Percentiles rank a stretch among this genome's conserved stretches.
These are phyloP conservation scores for Naganishia onofrii DNA, from an alignment of 768 basidiomycete genomes.

Conservation along the genomic window DNA sequence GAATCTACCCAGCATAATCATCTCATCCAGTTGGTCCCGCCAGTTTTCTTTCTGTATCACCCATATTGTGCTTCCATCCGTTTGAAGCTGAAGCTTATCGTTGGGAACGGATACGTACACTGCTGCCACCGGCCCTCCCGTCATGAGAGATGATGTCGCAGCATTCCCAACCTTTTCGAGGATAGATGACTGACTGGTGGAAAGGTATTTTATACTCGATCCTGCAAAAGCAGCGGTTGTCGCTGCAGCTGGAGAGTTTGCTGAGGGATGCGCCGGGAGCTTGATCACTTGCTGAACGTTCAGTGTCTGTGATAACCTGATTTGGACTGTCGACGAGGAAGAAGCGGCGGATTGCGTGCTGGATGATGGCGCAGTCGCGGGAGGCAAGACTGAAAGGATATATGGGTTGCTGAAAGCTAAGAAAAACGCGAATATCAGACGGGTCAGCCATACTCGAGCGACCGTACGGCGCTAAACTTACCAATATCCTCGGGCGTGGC, in stretches of 20 bases:
- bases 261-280: conserved; percentile 27
- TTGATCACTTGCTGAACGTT: conserved; percentile 33
- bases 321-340: conserved; percentile 35
- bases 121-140: conserved; percentile 8
- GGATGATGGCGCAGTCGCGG: conserved; percentile 25
- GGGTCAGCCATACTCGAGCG: background rate
- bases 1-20: conserved; percentile 67
- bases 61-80: conserved; percentile 79
- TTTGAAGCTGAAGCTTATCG: conserved; percentile 64
- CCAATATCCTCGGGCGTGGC: conserved; percentile 43
- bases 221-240: conserved; percentile 34
- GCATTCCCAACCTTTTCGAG: background rate
- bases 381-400: conserved; percentile 43
- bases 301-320: conserved; percentile 43
- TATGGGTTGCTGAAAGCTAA: conserved; percentile 43
- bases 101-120: conserved; percentile 64
- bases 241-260: conserved; percentile 46
- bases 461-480: background rate
- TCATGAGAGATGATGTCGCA: background rate
- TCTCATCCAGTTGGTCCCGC: conserved; percentile 79
- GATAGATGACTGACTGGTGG: conserved; percentile 54
- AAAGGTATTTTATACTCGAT: conserved; percentile 62
- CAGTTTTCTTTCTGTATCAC: conserved; percentile 67
- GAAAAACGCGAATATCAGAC: background rate
- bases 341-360: conserved; percentile 15